A percentile compares a stretch with the other conserved stretches of the same genome.
phyloP scores from a whole-genome alignment of 2,329 filamentous ascomycete species.

The Cucurbitaria berberidis region DNA sequence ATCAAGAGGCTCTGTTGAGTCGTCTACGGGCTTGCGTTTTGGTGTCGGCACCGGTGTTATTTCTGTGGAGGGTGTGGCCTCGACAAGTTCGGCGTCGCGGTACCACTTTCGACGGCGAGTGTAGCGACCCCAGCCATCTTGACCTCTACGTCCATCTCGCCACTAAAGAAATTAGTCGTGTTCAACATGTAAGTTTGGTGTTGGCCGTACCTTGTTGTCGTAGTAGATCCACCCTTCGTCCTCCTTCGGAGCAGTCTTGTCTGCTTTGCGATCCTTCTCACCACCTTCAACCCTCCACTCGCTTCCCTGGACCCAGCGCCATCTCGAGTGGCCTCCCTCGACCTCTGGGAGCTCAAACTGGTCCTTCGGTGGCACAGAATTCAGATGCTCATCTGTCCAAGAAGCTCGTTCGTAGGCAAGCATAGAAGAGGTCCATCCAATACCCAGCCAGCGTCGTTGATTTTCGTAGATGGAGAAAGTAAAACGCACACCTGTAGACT shows the following conservation, averaged over 20 bases:
- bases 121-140: constrained; percentile 93
- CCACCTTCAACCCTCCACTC: constrained; percentile 87
- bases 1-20: constrained; percentile 26
- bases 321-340: constrained; percentile 66
- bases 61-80: constrained; percentile 61
- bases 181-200: neutral
- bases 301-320: constrained; percentile 84
- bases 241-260: constrained; percentile 48
- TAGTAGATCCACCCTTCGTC: constrained; percentile 93
- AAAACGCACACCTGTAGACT: constrained; percentile 83
- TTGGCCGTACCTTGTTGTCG: constrained; percentile 79
- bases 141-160: constrained; percentile 82
- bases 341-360: constrained; percentile 72
- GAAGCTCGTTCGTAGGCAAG: constrained; percentile 88
- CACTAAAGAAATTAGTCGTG: constrained; percentile 63
- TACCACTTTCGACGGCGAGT: constrained; percentile 95
- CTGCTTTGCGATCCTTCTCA: constrained; percentile 42
- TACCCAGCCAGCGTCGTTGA: constrained; percentile 89
- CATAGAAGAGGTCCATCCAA: constrained; percentile 92
- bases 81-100: constrained; percentile 92
- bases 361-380: constrained; percentile 76
- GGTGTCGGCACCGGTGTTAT: constrained; percentile 53
- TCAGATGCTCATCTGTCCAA: constrained; percentile 97
- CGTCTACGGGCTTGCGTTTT: constrained; percentile 40
- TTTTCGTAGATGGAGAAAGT: constrained; percentile 98